A percentile compares a stretch with the other conserved stretches of the same genome.
Evolutionary conservation across 306 rosid species (phyloP).

Genomic region (Prunus campanulata): DNA sequence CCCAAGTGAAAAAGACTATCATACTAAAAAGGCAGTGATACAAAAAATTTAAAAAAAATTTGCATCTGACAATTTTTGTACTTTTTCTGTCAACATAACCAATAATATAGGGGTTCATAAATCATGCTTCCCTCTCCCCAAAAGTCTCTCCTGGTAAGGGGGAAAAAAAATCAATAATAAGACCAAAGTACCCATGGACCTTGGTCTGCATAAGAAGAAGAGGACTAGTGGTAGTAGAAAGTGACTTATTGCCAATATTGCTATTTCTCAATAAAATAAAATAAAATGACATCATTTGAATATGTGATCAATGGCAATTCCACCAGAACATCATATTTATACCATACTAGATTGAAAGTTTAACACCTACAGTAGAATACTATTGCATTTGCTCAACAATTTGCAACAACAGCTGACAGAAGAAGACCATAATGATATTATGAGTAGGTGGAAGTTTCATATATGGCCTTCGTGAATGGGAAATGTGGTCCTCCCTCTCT

Average conservation of each 20-base stretch:
- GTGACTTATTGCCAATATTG: background rate
- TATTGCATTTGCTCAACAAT: background rate
- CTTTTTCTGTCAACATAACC: too few relatives aligned
- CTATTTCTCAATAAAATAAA: too few relatives aligned
- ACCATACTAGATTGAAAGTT: too few relatives aligned
- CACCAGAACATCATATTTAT: background rate
- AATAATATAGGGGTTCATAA: background rate
- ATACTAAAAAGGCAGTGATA: too few relatives aligned
- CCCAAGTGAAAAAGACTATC: too few relatives aligned
- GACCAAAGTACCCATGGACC: background rate
- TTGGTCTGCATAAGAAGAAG: background rate
- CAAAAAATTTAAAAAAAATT: too few relatives aligned
- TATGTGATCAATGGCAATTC: background rate
- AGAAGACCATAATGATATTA: background rate
- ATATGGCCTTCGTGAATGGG: background rate
- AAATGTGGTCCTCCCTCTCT: conserved; percentile 20
- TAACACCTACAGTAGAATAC: background rate
- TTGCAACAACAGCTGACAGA: conserved; percentile 8
- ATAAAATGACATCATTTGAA: background rate
- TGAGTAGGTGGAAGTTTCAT: conserved; percentile 15
- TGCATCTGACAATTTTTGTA: too few relatives aligned
- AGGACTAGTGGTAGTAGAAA: background rate
- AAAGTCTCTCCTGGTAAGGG: background rate
- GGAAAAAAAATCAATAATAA: background rate
- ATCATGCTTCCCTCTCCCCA: background rate